Conservation (phyloP, 257 asterid genomes). For the Salvia splendens region DNA sequence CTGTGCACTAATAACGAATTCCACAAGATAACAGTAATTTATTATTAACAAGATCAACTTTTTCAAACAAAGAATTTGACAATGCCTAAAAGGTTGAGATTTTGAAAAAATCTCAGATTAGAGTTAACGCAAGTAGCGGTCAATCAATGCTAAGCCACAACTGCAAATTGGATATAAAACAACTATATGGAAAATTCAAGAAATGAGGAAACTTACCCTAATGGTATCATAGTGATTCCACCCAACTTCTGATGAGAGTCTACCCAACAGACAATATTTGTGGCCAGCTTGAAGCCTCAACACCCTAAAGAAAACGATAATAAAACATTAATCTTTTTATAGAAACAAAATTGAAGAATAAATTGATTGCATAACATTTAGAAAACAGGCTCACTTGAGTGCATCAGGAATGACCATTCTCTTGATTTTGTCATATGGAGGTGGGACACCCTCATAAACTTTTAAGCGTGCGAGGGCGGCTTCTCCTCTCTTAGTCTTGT, state of each 20-base stretch:
- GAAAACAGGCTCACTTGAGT: slow-evolving; percentile 53
- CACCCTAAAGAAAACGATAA: slow-evolving; percentile 46
- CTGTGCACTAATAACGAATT: neutral
- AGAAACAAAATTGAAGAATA: neutral
- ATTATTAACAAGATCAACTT: neutral
- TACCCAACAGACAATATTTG: too few species aligned
- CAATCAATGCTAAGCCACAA: neutral
- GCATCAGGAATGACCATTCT: slow-evolving; percentile 88
- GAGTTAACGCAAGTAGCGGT: neutral
- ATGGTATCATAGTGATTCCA: too few species aligned
- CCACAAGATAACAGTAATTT: neutral
- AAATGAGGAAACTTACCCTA: neutral
- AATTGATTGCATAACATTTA: neutral
- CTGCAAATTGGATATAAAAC: neutral
- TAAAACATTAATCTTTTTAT: neutral
- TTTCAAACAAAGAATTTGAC: neutral
- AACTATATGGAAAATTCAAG: neutral
- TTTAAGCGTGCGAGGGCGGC: slow-evolving; percentile 73
- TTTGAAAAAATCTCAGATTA: neutral
- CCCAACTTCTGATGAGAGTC: too few species aligned
- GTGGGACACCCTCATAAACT: slow-evolving; percentile 68
- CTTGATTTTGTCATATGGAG: slow-evolving; percentile 69
- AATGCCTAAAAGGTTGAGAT: neutral
- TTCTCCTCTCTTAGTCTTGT: slow-evolving; percentile 77
- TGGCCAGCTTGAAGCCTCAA: slow-evolving; percentile 42